A percentile compares a stretch with the other conserved stretches of the same genome.
Conservation (phyloP, 78 protist genomes). For the Cavenderia fasciculata region DNA sequence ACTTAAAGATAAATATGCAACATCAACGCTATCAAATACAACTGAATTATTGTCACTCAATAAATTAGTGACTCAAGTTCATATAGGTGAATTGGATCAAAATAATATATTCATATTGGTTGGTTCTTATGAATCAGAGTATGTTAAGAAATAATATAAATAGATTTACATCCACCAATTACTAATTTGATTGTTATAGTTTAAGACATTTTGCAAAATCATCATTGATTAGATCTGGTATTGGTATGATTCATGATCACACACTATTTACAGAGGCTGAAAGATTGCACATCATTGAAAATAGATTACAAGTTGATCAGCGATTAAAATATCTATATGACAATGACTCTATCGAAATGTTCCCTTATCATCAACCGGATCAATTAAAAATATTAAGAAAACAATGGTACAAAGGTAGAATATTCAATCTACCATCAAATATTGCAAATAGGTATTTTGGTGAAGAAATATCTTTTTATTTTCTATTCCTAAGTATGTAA, state of each 20-base stretch:
- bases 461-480: slow-evolving; percentile 44
- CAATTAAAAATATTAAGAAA: not conserved
- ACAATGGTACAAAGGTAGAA: not conserved
- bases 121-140: not conserved
- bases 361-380: slow-evolving; percentile 23
- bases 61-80: not conserved
- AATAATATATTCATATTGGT: not conserved
- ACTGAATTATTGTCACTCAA: not conserved
- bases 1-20: not conserved
- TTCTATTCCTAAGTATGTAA: slow-evolving; percentile 27
- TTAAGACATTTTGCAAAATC: slow-evolving; percentile 1
- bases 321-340: not conserved
- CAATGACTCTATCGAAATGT: slow-evolving; percentile 7
- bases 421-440: not conserved
- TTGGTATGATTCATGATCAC: not conserved
- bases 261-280: slow-evolving; percentile 6
- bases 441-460: slow-evolving; percentile 33
- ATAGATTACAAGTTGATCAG: not conserved
- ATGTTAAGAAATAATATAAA: not conserved
- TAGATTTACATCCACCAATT: not conserved
- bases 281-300: slow-evolving; percentile 10
- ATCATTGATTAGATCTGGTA: not conserved
- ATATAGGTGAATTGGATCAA: not conserved
- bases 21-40: not conserved
- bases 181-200: too few relatives aligned